Evolutionary conservation across 2,329 filamentous ascomycete genomes (phyloP).

Genomic region (Calonectria fujianensis): DNA sequence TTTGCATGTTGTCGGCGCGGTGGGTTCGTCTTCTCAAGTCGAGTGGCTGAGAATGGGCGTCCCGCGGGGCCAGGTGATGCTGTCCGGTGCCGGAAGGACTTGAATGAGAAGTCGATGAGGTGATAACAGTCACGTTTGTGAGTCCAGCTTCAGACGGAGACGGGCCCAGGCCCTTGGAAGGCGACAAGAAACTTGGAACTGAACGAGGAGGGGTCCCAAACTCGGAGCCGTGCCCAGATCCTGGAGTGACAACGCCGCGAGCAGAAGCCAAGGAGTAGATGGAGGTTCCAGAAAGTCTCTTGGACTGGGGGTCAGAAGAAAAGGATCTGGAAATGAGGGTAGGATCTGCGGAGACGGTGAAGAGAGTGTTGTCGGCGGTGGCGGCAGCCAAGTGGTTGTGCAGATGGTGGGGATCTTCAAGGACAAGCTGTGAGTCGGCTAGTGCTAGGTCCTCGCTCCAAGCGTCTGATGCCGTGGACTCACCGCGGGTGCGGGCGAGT

Average conservation of each 20-base stretch:
- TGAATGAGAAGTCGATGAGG: conserved; percentile 66
- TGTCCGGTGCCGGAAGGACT: conserved; percentile 64
- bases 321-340: conserved; percentile 68
- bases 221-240: conserved; percentile 74
- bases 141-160: conserved; percentile 71
- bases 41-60: conserved; percentile 62
- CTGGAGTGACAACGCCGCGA: conserved; percentile 68
- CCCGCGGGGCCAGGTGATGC: conserved; percentile 69
- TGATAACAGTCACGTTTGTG: conserved; percentile 73
- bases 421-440: conserved; percentile 64
- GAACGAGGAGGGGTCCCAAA: conserved; percentile 63
- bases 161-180: conserved; percentile 63
- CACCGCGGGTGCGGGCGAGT: conserved; percentile 64
- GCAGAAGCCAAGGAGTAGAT: conserved; percentile 81
- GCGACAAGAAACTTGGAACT: conserved; percentile 68
- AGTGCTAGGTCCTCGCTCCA: conserved; percentile 62
- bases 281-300: conserved; percentile 84
- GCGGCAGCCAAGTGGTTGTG: conserved; percentile 62
- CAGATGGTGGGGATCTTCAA: conserved; percentile 69
- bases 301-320: conserved; percentile 72
- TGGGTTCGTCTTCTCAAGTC: conserved; percentile 69
- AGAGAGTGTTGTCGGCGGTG: conserved; percentile 52
- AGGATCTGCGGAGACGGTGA: conserved; percentile 68
- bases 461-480: conserved; percentile 65
- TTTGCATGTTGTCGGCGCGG: conserved; percentile 59